Conservation (phyloP, 2,329 filamentous ascomycete genomes). For the Fusarium multiceps region DNA sequence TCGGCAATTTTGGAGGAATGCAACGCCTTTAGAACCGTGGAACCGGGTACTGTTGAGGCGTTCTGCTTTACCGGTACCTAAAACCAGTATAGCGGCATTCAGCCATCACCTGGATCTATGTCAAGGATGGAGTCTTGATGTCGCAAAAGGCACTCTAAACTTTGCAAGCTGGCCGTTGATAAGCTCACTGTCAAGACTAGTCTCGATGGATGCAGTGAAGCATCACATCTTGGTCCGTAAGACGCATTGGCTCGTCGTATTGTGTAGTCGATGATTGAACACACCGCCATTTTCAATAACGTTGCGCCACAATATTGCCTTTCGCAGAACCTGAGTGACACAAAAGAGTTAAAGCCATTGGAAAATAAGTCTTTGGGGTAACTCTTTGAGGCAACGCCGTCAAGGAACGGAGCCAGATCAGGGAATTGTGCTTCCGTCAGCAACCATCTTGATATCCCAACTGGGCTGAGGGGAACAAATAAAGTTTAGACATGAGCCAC, state of each 20-base stretch:
- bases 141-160: neutral
- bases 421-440: conserved; percentile 12
- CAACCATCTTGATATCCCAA: conserved; percentile 4
- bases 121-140: neutral
- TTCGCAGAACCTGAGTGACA: conserved; percentile 3
- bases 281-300: conserved; percentile 20
- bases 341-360: neutral
- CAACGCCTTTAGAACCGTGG: neutral
- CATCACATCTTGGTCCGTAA: neutral
- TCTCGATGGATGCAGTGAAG: neutral
- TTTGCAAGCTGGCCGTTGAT: neutral
- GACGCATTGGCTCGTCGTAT: neutral
- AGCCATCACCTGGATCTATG: neutral
- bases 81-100: neutral
- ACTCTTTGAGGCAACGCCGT: conserved; percentile 7
- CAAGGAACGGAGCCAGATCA: conserved; percentile 2
- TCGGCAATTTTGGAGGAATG: conserved; percentile 3
- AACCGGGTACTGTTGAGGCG: neutral
- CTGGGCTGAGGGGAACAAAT: conserved; percentile 8
- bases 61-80: conserved; percentile 1
- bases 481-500: conserved; percentile 31
- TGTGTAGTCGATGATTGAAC: conserved; percentile 1
- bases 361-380: neutral
- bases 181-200: neutral
- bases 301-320: conserved; percentile 32